A percentile compares a stretch with the other conserved stretches of the same genome.
phyloP scores from a whole-genome alignment of 495 filamentous ascomycete species.

The Penicillium pulvis region DNA sequence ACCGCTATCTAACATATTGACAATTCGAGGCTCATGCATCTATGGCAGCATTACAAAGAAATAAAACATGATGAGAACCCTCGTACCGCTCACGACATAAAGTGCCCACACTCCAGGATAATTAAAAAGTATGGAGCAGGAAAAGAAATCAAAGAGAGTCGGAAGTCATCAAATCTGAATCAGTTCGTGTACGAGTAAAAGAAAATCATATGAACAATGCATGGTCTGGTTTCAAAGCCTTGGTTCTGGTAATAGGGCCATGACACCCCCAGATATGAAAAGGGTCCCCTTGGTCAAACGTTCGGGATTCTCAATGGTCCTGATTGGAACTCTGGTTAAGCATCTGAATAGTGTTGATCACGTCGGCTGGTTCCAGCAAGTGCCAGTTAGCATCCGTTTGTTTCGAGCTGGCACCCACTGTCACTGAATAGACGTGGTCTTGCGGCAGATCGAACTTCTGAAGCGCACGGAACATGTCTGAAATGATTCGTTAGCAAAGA shows the following conservation, averaged over 20 bases:
- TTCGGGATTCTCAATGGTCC: slow-evolving; percentile 25
- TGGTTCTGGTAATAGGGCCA: background rate
- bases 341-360: slow-evolving; percentile 75
- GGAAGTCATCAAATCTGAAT: background rate
- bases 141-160: background rate
- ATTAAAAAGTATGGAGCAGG: background rate
- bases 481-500: slow-evolving; percentile 8
- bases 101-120: background rate
- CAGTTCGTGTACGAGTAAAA: slow-evolving; percentile 2
- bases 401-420: slow-evolving; percentile 84
- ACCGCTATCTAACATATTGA: slow-evolving; percentile 15
- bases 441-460: slow-evolving; percentile 56
- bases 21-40: slow-evolving; percentile 20
- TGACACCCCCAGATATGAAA: no score
- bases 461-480: slow-evolving; percentile 67
- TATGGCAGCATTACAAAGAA: slow-evolving; percentile 18
- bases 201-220: background rate
- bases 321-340: slow-evolving; percentile 54
- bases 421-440: slow-evolving; percentile 79
- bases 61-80: background rate
- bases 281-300: no score
- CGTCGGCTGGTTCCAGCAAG: slow-evolving; percentile 81
- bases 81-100: slow-evolving; percentile 2
- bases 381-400: slow-evolving; percentile 86
- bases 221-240: background rate